A percentile compares a stretch with the other conserved stretches of the same genome.
These are phyloP conservation scores for Aspergillus neoniger DNA, from an alignment of 2,329 filamentous ascomycete genomes.

Conservation along the genomic window DNA sequence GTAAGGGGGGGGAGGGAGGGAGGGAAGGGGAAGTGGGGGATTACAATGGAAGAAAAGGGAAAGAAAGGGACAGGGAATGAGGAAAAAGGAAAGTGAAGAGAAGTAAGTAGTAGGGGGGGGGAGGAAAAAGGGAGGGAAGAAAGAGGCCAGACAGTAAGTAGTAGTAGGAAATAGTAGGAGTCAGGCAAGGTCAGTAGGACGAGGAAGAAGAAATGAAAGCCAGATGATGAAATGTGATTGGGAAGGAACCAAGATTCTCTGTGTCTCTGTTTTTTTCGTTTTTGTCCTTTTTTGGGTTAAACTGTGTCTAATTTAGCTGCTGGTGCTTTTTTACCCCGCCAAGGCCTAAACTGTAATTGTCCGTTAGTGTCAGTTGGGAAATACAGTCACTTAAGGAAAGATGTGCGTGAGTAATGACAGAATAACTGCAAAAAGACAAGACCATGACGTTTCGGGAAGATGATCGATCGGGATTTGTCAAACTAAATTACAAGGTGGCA, in stretches of 20 bases:
- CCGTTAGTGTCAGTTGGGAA: neutral
- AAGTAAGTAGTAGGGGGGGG: slow-evolving; percentile 3
- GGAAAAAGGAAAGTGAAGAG: neutral
- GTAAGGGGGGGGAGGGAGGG: slow-evolving; percentile 10
- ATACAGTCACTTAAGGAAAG: neutral
- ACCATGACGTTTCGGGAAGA: neutral
- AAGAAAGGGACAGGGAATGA: neutral
- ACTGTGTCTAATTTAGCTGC: slow-evolving; percentile 4
- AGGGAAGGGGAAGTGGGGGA: slow-evolving; percentile 5
- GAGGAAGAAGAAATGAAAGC: slow-evolving; percentile 8
- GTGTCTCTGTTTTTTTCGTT: slow-evolving; percentile 1
- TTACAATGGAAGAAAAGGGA: slow-evolving; percentile 1
- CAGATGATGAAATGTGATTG: neutral
- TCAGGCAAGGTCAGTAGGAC: neutral
- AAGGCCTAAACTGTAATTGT: slow-evolving; percentile 3
- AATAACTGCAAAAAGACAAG: neutral
- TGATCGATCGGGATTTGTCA: neutral
- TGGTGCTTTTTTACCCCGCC: slow-evolving; percentile 6
- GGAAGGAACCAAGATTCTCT: slow-evolving; percentile 10
- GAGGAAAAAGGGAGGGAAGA: slow-evolving; percentile 3
- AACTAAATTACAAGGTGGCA: neutral
- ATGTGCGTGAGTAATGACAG: too few species aligned
- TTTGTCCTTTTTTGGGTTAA: slow-evolving; percentile 3
- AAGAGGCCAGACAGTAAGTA: slow-evolving; percentile 1
- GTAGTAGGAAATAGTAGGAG: neutral